Conservation (phyloP, 495 filamentous ascomycete species). For the Neurospora hispaniola region DNA sequence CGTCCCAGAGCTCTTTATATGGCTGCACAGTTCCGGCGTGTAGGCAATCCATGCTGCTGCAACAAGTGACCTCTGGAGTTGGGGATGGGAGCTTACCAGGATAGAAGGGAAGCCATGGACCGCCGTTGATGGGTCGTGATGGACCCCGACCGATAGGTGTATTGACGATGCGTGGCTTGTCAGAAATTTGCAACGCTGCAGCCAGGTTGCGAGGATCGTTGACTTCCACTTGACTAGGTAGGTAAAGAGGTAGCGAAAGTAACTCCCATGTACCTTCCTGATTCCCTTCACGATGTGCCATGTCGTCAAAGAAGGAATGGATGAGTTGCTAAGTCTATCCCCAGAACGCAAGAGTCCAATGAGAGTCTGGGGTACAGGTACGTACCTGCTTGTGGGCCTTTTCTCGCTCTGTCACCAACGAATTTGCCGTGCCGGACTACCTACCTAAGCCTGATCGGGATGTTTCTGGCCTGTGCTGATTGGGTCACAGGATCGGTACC, state of each 20-base stretch:
- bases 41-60: not conserved
- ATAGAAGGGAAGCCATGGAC: not conserved
- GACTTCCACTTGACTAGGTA: not conserved
- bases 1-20: not conserved
- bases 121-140: not conserved
- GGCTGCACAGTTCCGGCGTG: not conserved
- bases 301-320: not conserved
- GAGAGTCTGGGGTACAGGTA: not conserved
- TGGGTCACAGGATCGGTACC: constrained; percentile 26
- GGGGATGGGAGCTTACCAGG: not conserved
- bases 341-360: not conserved
- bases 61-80: not conserved
- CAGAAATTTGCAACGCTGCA: not conserved
- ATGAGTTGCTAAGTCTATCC: not conserved
- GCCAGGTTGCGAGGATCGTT: not conserved
- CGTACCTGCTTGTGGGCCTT: not conserved
- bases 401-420: not conserved
- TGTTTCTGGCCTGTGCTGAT: constrained; percentile 18
- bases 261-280: not conserved
- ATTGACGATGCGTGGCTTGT: not conserved
- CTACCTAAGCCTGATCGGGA: constrained; percentile 18
- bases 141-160: not conserved
- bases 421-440: not conserved
- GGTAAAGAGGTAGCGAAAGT: not conserved
- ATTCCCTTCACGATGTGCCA: not conserved